Percentiles rank a stretch among this genome's conserved stretches.
These are phyloP conservation scores for Phytophthora cactorum DNA, from an alignment of 352 stramenopile genomes.

Conservation along the genomic window DNA sequence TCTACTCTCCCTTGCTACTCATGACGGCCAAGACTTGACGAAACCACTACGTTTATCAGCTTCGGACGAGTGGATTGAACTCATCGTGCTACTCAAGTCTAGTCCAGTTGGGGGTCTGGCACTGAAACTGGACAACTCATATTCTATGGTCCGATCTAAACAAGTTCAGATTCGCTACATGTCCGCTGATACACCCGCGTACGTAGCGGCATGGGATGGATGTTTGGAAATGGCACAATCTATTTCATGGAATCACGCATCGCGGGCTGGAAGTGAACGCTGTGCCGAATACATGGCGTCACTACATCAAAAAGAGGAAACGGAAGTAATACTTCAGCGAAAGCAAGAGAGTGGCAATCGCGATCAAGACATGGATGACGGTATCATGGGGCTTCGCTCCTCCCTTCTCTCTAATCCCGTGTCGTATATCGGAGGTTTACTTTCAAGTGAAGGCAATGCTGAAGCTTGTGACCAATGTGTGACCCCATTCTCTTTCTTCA, in stretches of 20 bases:
- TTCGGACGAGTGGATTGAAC: slow-evolving; percentile 58
- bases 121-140: slow-evolving; percentile 74
- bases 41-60: slow-evolving; percentile 50
- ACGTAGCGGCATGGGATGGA: slow-evolving; percentile 58
- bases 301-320: slow-evolving; percentile 48
- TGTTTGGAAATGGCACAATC: slow-evolving; percentile 71
- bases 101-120: slow-evolving; percentile 14
- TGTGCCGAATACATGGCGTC: slow-evolving; percentile 54
- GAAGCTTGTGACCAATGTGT: slow-evolving; percentile 63
- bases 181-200: slow-evolving; percentile 32
- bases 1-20: slow-evolving; percentile 33
- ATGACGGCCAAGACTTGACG: slow-evolving; percentile 39
- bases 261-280: slow-evolving; percentile 40
- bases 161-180: slow-evolving; percentile 53
- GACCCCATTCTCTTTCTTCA: slow-evolving; percentile 76
- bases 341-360: slow-evolving; percentile 26
- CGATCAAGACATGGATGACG: slow-evolving; percentile 36
- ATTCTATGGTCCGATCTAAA: slow-evolving; percentile 69
- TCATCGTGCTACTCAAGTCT: slow-evolving; percentile 43
- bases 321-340: slow-evolving; percentile 54
- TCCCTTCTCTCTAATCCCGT: slow-evolving; percentile 69
- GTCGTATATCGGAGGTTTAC: slow-evolving; percentile 67
- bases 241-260: slow-evolving; percentile 76
- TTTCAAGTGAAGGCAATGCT: slow-evolving; percentile 45
- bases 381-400: slow-evolving; percentile 52